Percentiles rank a stretch among this genome's conserved stretches.
Conservation (phyloP, 371 early-diverging fungal species). For the Choanephora cucurbitarum region DNA sequence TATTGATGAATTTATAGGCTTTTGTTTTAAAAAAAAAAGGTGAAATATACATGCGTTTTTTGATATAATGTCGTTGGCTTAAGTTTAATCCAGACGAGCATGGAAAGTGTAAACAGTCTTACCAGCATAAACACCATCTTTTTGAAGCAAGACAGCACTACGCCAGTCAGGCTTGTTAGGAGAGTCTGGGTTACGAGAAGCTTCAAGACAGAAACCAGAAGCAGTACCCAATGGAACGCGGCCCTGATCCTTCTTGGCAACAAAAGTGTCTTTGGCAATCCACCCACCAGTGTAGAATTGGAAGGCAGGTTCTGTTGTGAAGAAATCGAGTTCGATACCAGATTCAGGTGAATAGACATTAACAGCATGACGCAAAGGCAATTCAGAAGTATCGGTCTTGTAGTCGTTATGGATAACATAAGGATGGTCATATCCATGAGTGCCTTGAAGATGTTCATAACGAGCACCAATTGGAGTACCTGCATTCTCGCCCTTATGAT, state of each 20-base stretch:
- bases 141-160: constrained; percentile 46
- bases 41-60: too few relatives aligned
- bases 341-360: constrained; percentile 56
- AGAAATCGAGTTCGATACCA: constrained; percentile 61
- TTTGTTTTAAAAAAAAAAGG: too few relatives aligned
- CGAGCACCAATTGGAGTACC: constrained; percentile 47
- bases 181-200: constrained; percentile 69
- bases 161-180: constrained; percentile 63
- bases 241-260: constrained; percentile 45
- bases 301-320: constrained; percentile 71
- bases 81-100: constrained; percentile 28
- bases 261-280: constrained; percentile 32
- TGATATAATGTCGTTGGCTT: too few relatives aligned
- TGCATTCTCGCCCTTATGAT: constrained; percentile 34
- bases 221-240: constrained; percentile 33
- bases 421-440: constrained; percentile 67
- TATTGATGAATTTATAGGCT: too few relatives aligned
- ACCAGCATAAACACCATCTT: constrained; percentile 49
- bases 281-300: constrained; percentile 79
- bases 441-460: constrained; percentile 37
- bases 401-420: constrained; percentile 54
- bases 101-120: constrained; percentile 54
- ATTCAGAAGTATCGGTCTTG: constrained; percentile 32
- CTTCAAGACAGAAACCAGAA: constrained; percentile 70
- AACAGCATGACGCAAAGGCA: constrained; percentile 48